Evolutionary conservation across 2,329 filamentous ascomycete genomes (phyloP).

Genomic region (Helotiales sp.): DNA sequence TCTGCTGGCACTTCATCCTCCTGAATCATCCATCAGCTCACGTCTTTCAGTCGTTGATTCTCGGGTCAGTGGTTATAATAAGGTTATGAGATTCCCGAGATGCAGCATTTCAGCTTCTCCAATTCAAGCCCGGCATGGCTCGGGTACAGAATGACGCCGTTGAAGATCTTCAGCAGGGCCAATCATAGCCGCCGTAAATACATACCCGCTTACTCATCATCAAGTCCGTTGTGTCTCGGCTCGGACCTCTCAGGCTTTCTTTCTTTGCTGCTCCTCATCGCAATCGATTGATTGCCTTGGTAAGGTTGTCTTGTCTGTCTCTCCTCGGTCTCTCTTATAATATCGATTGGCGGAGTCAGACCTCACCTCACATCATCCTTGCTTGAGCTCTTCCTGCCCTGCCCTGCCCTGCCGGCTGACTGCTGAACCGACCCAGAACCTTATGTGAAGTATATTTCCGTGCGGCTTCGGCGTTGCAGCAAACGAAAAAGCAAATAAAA

Average conservation of each 20-base stretch:
- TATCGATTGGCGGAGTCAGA: too few relatives aligned
- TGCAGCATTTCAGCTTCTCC: conserved; percentile 2
- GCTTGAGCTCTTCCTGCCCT: background rate
- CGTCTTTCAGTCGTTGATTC: background rate
- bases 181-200: background rate
- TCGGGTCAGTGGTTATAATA: background rate
- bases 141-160: background rate
- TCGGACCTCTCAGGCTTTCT: background rate
- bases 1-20: background rate
- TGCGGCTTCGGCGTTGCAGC: background rate
- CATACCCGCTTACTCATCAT: background rate
- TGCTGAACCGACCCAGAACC: background rate
- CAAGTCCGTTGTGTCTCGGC: background rate
- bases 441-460: too few relatives aligned
- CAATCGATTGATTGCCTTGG: too few relatives aligned
- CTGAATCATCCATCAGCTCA: background rate
- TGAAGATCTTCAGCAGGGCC: background rate
- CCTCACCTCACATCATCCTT: background rate
- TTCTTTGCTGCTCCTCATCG: background rate
- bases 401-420: background rate
- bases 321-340: too few relatives aligned
- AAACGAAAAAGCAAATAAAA: background rate
- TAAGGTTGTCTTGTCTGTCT: too few relatives aligned
- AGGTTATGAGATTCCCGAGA: background rate
- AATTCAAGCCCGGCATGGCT: background rate